Evolutionary conservation across 495 filamentous ascomycete genomes (phyloP).

Genomic region (Penicillium angulare): DNA sequence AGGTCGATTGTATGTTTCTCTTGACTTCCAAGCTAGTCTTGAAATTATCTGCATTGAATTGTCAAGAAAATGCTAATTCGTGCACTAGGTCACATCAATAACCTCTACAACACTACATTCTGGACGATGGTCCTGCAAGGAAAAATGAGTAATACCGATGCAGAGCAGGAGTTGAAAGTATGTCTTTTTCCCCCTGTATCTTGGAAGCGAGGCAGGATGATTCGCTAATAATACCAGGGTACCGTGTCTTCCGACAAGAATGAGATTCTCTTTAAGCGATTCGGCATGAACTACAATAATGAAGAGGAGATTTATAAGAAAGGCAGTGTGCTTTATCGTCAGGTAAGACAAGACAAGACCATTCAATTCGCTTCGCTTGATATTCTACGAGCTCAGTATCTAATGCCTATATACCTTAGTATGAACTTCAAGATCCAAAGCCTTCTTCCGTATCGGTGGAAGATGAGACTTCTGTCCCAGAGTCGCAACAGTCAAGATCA

Average conservation of each 20-base stretch:
- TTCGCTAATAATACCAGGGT: slow-evolving; percentile 51
- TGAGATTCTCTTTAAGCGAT: slow-evolving; percentile 87
- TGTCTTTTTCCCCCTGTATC: slow-evolving; percentile 8
- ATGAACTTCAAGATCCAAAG: slow-evolving; percentile 39
- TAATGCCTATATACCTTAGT: too few species aligned
- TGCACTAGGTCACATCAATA: slow-evolving; percentile 92
- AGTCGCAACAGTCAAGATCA: slow-evolving; percentile 59
- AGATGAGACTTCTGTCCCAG: slow-evolving; percentile 8
- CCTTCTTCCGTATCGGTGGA: slow-evolving; percentile 9
- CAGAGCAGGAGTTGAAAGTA: slow-evolving; percentile 75
- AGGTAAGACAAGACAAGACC: too few species aligned
- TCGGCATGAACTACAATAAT: slow-evolving; percentile 95
- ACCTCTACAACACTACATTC: slow-evolving; percentile 96
- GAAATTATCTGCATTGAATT: not conserved
- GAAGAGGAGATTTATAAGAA: slow-evolving; percentile 91
- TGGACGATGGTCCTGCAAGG: slow-evolving; percentile 83
- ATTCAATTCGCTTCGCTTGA: too few species aligned
- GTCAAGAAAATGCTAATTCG: not conserved
- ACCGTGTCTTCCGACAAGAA: slow-evolving; percentile 87
- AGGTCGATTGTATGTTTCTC: slow-evolving; percentile 78
- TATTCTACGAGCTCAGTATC: too few species aligned
- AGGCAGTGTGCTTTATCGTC: slow-evolving; percentile 83
- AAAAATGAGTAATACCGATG: slow-evolving; percentile 69
- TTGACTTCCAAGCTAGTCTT: not conserved
- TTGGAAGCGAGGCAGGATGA: not conserved